Conservation (phyloP, 2,329 filamentous ascomycete species). For the Exophiala sp. region DNA sequence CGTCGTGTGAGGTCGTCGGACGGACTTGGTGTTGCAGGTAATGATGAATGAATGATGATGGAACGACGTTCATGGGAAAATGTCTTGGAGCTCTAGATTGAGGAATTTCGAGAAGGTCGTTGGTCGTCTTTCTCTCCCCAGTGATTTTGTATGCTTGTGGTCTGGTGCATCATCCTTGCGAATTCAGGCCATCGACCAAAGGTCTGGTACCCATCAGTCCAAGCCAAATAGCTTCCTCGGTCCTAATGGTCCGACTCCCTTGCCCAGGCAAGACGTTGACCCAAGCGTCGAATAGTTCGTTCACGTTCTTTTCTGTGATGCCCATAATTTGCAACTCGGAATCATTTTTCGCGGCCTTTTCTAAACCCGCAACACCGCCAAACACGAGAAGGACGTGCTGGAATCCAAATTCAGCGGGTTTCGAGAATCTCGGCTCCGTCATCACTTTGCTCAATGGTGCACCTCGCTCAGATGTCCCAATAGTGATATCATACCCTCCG, state of each 20-base stretch:
- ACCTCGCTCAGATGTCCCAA: slow-evolving; percentile 80
- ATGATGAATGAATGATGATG: too few species aligned
- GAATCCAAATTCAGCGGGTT: slow-evolving; percentile 38
- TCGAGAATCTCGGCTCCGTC: slow-evolving; percentile 36
- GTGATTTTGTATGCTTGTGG: neutral
- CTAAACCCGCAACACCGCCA: slow-evolving; percentile 75
- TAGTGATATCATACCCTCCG: slow-evolving; percentile 75
- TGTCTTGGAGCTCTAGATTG: too few species aligned
- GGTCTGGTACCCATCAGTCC: slow-evolving; percentile 64
- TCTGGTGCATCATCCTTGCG: neutral
- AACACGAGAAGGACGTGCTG: slow-evolving; percentile 75
- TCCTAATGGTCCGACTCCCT: slow-evolving; percentile 76
- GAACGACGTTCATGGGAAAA: too few species aligned
- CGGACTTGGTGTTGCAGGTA: too few species aligned
- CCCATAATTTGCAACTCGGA: slow-evolving; percentile 57
- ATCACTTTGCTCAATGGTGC: slow-evolving; percentile 41
- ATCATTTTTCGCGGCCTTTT: slow-evolving; percentile 67
- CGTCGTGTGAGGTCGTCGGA: too few species aligned
- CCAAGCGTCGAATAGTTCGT: slow-evolving; percentile 78
- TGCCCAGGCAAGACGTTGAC: slow-evolving; percentile 76
- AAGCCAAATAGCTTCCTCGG: slow-evolving; percentile 78
- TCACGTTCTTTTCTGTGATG: slow-evolving; percentile 61
- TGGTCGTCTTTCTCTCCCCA: neutral
- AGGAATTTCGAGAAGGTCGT: neutral
- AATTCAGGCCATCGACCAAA: neutral